Evolutionary conservation across 257 asterid species (phyloP).

Genomic region (Galeopsis tetrahit): DNA sequence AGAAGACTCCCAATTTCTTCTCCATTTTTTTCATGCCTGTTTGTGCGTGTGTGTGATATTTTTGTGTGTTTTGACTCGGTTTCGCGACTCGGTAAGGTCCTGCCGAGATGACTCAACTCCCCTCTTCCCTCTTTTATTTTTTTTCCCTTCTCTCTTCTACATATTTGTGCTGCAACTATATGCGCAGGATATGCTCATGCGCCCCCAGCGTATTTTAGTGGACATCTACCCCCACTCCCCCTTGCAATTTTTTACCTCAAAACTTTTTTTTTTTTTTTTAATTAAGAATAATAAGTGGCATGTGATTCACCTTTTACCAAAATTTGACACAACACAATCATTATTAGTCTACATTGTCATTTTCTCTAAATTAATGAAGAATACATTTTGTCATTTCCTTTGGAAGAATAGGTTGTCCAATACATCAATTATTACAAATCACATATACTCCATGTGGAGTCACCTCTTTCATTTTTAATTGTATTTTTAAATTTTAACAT

Average conservation of each 20-base stretch:
- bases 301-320: not conserved
- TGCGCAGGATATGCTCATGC: conserved; percentile 45
- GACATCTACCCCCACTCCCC: not conserved
- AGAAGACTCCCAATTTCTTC: conserved; percentile 73
- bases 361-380: too few relatives aligned
- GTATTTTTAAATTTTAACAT: too few relatives aligned
- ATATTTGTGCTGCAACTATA: conserved; percentile 58
- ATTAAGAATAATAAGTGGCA: not conserved
- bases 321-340: not conserved
- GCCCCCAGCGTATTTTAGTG: conserved; percentile 42
- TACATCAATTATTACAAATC: too few relatives aligned
- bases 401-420: too few relatives aligned
- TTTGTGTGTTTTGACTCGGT: conserved; percentile 41
- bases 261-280: not conserved
- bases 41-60: conserved; percentile 38
- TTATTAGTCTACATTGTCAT: not conserved
- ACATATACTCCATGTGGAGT: too few relatives aligned
- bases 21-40: conserved; percentile 69
- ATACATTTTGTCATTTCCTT: too few relatives aligned
- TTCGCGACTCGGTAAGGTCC: conserved; percentile 48
- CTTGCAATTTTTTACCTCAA: conserved; percentile 30
- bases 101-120: conserved; percentile 55
- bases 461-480: too few relatives aligned
- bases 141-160: conserved; percentile 36
- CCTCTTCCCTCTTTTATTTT: conserved; percentile 35